Evolutionary conservation across 495 filamentous ascomycete genomes (phyloP).

Genomic region (Elaphomyces granulatus): DNA sequence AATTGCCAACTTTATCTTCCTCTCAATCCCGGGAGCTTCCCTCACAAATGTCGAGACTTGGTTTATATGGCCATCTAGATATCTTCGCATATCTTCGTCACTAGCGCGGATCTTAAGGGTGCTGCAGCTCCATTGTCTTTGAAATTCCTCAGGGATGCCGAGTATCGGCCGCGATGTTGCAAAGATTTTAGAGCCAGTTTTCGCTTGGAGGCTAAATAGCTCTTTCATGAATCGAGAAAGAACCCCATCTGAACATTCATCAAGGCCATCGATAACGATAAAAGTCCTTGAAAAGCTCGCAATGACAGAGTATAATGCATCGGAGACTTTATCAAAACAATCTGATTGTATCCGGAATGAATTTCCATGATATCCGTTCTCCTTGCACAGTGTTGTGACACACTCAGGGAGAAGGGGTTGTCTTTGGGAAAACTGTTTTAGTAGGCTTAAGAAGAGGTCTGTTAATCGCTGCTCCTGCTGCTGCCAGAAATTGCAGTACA

Average conservation of each 20-base stretch:
- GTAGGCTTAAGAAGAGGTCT: constrained; percentile 12
- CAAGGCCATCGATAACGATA: constrained; percentile 33
- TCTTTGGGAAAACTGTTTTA: constrained; percentile 17
- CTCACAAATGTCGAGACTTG: constrained; percentile 12
- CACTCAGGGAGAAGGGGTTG: constrained; percentile 10
- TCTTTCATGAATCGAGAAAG: constrained; percentile 13
- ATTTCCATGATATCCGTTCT: constrained; percentile 1
- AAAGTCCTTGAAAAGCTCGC: constrained; percentile 15
- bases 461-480: constrained; percentile 11
- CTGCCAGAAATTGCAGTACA: constrained; percentile 28
- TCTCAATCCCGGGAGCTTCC: constrained; percentile 9
- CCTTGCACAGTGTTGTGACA: constrained; percentile 11
- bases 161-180: constrained; percentile 19
- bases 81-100: constrained; percentile 20
- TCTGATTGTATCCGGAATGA: constrained; percentile 14
- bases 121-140: constrained; percentile 5
- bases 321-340: constrained; percentile 12
- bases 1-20: constrained; percentile 11
- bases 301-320: constrained; percentile 10
- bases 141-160: constrained; percentile 15
- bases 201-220: constrained; percentile 18
- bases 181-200: constrained; percentile 12
- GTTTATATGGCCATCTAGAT: constrained; percentile 17
- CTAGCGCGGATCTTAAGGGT: constrained; percentile 16
- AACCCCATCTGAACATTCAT: constrained; percentile 23